phyloP scores from a whole-genome alignment of 352 stramenopile genomes.

The Phytopythium kandeliae region DNA sequence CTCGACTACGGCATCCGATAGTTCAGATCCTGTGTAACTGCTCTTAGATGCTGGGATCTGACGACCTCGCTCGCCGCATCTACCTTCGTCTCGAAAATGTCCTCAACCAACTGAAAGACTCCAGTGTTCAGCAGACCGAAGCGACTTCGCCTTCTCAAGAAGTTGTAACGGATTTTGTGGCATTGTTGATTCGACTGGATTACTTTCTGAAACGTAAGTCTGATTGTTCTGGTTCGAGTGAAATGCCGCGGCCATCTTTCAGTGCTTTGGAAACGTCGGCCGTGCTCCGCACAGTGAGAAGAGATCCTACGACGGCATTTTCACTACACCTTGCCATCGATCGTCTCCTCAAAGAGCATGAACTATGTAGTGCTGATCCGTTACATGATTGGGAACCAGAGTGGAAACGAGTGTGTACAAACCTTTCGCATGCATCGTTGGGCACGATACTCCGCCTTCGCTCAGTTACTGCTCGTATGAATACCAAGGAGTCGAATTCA shows the following conservation, averaged over 20 bases:
- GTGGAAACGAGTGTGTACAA: neutral
- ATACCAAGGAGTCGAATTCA: neutral
- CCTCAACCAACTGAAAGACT: neutral
- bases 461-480: neutral
- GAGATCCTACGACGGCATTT: neutral
- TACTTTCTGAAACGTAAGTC: neutral
- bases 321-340: neutral
- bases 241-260: neutral
- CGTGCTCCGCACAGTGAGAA: neutral
- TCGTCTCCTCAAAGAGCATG: neutral
- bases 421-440: neutral
- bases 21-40: neutral
- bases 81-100: neutral
- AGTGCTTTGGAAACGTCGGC: neutral
- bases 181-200: neutral
- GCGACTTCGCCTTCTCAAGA: neutral
- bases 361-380: neutral
- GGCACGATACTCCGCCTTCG: neutral
- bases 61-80: neutral
- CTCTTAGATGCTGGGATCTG: neutral
- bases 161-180: neutral
- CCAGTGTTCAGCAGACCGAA: neutral
- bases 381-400: neutral
- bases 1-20: neutral
- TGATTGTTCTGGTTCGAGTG: neutral